Base-by-base conservation (phyloP, 2,329 filamentous ascomycete species). In the Sphaerulina populicola region DNA sequence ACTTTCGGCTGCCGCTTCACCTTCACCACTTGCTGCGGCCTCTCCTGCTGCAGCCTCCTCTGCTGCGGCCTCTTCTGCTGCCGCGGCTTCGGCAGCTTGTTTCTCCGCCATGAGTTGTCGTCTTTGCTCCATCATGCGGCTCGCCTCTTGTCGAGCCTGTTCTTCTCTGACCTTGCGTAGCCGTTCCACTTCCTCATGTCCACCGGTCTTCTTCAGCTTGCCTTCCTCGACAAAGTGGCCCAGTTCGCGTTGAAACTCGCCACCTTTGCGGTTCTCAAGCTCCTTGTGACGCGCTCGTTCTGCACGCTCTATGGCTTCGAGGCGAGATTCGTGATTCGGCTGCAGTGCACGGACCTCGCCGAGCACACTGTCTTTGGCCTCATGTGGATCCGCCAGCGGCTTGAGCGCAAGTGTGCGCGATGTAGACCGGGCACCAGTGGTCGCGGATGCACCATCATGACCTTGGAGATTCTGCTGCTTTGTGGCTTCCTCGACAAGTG, bases 261-360 rank as follows among this genome's bases (percentile, higher is more conserved):
- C 86, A 23, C 78, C 78, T 14, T 76, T 77, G 2, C 93, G 80
- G 56, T 75, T 83, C 66, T 88, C 86, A 1, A 98, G 77, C 66
- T 98, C 93, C 66, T 88, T 89, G 69, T 93, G 86, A 18, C 93
- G 79, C 6, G 89, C 77, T 72, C 90, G 93, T 71, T 97, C 93
- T 0, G 93, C 93, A n/a, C 93, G 82, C 68, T 97, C 90, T 59
- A 98, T 98, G 33, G 93, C 93, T 70, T 97, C 93, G 0, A 98
- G 76, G 33, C 93, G 80, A 60, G 87, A 82, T 68, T 96, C 89
- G 68, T 98, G 93, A 64, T 98, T 97, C 1, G 91, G 90, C 65
- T 93, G 87, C 41, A 98, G 74, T 3, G 93, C 93, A 39, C 93
- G 82, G 40, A 98, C 91, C 72, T 97, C 93, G 42, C 88, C 90